Percentiles rank a stretch among this genome's conserved stretches.
phyloP scores from a whole-genome alignment of 805 yeast genomes.

The Metahyphopichia silvanorum region DNA sequence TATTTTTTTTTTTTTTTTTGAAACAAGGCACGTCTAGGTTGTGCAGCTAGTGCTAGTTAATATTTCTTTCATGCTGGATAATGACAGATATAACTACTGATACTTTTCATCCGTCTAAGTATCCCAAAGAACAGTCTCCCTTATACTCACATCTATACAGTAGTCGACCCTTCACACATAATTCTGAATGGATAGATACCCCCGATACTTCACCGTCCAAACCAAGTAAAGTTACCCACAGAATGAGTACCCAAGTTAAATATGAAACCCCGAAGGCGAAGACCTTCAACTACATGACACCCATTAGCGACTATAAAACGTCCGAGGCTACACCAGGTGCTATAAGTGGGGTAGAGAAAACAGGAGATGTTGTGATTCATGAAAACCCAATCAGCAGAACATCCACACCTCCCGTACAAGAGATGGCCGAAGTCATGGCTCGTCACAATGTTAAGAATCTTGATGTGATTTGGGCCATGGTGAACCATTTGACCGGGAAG shows the following conservation, averaged over 20 bases:
- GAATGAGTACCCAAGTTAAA: constrained; percentile 7
- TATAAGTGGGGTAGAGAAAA: constrained; percentile 2
- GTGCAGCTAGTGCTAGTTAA: too few relatives aligned
- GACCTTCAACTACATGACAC: constrained; percentile 4
- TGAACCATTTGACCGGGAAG: constrained; percentile 61
- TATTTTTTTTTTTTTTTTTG: too few relatives aligned
- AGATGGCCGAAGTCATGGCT: neutral
- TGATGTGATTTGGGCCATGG: constrained; percentile 50
- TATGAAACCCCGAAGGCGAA: constrained; percentile 9
- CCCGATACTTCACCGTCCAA: constrained; percentile 12
- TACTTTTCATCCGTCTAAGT: neutral
- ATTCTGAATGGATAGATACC: constrained; percentile 26
- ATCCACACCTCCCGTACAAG: neutral
- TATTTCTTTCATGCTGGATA: neutral
- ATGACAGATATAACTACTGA: constrained; percentile 2
- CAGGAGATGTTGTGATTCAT: neutral
- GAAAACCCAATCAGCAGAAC: neutral
- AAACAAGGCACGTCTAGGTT: too few relatives aligned
- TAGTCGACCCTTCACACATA: constrained; percentile 4
- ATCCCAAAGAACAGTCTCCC: neutral
- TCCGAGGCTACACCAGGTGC: too few relatives aligned
- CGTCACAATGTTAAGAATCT: constrained; percentile 16
- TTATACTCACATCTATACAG: too few relatives aligned
- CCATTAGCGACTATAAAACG: constrained; percentile 4
- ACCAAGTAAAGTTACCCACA: constrained; percentile 3